phyloP scores from a whole-genome alignment of 306 rosid genomes.

The Prunus davidiana region DNA sequence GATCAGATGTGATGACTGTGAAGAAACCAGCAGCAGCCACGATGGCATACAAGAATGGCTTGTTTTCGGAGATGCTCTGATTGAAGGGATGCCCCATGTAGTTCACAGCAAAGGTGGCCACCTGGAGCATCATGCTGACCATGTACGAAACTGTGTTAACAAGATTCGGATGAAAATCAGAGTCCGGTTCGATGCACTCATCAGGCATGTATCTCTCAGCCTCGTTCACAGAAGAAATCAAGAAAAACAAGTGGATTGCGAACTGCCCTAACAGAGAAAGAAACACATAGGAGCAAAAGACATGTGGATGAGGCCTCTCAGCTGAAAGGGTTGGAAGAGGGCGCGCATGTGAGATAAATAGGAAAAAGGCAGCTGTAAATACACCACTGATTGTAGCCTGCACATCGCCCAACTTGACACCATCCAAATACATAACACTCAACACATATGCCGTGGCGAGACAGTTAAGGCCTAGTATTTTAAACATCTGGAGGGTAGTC shows the following conservation, averaged over 20 bases:
- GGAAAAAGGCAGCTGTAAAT: constrained; percentile 96
- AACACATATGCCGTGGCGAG: constrained; percentile 95
- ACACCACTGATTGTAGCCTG: constrained; percentile 99
- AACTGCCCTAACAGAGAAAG: constrained; percentile 96
- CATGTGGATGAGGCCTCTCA: constrained; percentile 86
- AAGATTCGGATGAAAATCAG: constrained; percentile 87
- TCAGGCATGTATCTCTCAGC: constrained; percentile 96
- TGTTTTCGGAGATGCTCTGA: constrained; percentile 92
- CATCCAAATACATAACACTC: constrained; percentile 99
- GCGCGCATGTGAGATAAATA: constrained; percentile 95
- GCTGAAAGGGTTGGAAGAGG: constrained; percentile 88
- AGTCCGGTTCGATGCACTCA: constrained; percentile 95
- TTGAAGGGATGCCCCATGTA: constrained; percentile 99
- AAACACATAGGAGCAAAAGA: constrained; percentile 77
- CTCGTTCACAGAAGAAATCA: constrained; percentile 77
- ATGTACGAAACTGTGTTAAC: constrained; percentile 97
- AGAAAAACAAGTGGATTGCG: constrained; percentile 67
- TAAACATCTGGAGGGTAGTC: constrained; percentile 98
- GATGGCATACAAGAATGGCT: constrained; percentile 78
- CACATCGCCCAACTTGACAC: constrained; percentile 93
- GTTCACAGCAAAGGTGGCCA: constrained; percentile 99
- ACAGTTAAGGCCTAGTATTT: constrained; percentile 97
- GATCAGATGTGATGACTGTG: constrained; percentile 80
- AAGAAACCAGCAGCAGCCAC: constrained; percentile 70
- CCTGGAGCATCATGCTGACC: constrained; percentile 99